Conservation (phyloP, 2,329 filamentous ascomycete genomes). For the Incumbomyces delicatus region DNA sequence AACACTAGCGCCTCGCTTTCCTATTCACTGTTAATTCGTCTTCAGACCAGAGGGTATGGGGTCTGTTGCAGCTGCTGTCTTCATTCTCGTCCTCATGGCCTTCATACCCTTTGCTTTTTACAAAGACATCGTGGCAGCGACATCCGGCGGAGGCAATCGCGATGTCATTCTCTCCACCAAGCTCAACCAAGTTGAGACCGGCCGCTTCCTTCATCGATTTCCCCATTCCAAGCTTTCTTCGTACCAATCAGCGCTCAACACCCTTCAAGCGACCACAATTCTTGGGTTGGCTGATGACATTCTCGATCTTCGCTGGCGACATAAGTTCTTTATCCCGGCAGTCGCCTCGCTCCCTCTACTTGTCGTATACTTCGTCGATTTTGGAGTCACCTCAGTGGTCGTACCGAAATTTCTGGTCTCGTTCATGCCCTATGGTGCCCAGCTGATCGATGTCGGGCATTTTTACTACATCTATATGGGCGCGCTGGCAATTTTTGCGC, state of each 20-base stretch:
- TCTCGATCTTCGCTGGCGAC: slow-evolving; percentile 96
- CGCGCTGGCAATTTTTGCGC: slow-evolving; percentile 89
- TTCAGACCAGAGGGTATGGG: slow-evolving; percentile 86
- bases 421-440: slow-evolving; percentile 55
- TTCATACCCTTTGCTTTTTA: slow-evolving; percentile 98
- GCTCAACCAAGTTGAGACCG: slow-evolving; percentile 63
- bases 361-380: slow-evolving; percentile 96
- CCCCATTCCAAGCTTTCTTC: slow-evolving; percentile 95
- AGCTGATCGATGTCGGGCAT: slow-evolving; percentile 70
- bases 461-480: slow-evolving; percentile 97
- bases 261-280: slow-evolving; percentile 79
- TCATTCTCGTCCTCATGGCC: slow-evolving; percentile 75
- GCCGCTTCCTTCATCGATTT: slow-evolving; percentile 80
- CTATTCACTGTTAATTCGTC: not conserved
- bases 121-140: slow-evolving; percentile 92
- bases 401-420: slow-evolving; percentile 76
- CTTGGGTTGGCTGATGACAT: slow-evolving; percentile 92
- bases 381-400: slow-evolving; percentile 91
- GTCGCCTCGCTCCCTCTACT: slow-evolving; percentile 88
- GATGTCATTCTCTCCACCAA: slow-evolving; percentile 61
- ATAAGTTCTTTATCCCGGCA: slow-evolving; percentile 96
- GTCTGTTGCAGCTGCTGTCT: slow-evolving; percentile 82
- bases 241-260: slow-evolving; percentile 87
- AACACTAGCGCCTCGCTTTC: not conserved
- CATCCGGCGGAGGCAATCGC: slow-evolving; percentile 83